phyloP scores from a whole-genome alignment of 2,329 filamentous ascomycete species.

The Penicillium sp. region DNA sequence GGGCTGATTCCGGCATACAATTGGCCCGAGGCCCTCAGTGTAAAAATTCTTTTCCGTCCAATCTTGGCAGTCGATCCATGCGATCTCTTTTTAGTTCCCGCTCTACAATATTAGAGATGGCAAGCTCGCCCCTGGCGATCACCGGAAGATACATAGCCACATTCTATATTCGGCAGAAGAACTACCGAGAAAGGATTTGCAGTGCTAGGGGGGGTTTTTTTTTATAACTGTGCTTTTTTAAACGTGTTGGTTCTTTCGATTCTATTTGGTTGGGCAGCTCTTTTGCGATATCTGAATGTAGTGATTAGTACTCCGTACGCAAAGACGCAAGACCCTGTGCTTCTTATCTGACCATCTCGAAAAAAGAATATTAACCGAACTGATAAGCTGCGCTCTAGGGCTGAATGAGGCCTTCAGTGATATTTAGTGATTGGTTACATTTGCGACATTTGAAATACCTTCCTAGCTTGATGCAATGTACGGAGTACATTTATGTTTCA shows the following conservation, averaged over 20 bases:
- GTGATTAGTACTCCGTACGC: neutral
- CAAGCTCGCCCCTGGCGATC: constrained; percentile 11
- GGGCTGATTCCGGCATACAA: neutral
- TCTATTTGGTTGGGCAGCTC: neutral
- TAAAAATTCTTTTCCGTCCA: neutral
- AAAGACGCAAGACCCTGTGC: neutral
- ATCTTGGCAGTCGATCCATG: constrained; percentile 1
- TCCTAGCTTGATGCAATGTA: neutral
- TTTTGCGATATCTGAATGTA: neutral
- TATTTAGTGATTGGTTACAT: neutral
- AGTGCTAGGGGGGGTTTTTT: neutral
- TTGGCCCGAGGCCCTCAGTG: neutral
- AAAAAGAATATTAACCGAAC: neutral
- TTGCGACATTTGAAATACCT: neutral
- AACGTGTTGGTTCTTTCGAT: neutral
- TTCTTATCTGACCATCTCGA: neutral
- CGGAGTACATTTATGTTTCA: neutral
- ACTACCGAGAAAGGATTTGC: neutral
- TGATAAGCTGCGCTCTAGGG: neutral
- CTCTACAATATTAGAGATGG: neutral
- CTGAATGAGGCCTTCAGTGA: neutral
- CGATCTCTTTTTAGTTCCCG: constrained; percentile 9
- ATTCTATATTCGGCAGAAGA: neutral
- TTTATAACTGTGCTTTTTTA: neutral
- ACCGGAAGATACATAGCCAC: neutral